Evolutionary conservation across 371 early-diverging fungal species (phyloP).

Genomic region (Actinomucor elegans): DNA sequence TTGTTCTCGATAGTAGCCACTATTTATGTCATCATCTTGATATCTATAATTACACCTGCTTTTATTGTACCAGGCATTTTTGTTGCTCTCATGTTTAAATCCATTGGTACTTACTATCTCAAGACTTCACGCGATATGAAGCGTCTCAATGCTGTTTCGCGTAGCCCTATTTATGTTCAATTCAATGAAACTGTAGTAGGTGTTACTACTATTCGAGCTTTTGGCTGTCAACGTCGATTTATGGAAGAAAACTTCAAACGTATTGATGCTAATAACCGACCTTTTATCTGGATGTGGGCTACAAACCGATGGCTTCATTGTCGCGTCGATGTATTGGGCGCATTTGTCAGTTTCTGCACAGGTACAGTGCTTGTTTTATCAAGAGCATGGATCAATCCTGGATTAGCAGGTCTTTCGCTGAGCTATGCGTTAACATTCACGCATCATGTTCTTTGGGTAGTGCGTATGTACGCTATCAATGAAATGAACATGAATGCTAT

Average conservation of each 20-base stretch:
- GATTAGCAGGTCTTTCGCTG: conserved; percentile 78
- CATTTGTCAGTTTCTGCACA: conserved; percentile 72
- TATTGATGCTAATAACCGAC: conserved; percentile 74
- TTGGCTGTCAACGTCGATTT: conserved; percentile 63
- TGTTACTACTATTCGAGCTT: conserved; percentile 79
- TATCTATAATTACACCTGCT: conserved; percentile 48
- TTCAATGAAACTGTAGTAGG: conserved; percentile 79
- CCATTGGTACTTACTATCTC: conserved; percentile 65
- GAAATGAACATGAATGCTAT: conserved; percentile 88
- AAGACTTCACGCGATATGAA: conserved; percentile 84
- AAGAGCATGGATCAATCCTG: conserved; percentile 61
- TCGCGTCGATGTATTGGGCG: conserved; percentile 74
- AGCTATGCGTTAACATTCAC: conserved; percentile 71
- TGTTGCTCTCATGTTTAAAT: conserved; percentile 47
- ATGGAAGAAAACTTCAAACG: conserved; percentile 52
- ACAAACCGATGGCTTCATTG: conserved; percentile 90
- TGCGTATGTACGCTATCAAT: conserved; percentile 75
- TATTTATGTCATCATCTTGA: conserved; percentile 43
- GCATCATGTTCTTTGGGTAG: conserved; percentile 74
- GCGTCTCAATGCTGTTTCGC: conserved; percentile 80
- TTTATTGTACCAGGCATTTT: conserved; percentile 54
- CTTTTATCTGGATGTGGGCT: conserved; percentile 83
- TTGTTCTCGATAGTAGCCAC: conserved; percentile 51
- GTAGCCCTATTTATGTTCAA: conserved; percentile 78
- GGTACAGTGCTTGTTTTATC: conserved; percentile 57